phyloP scores from a whole-genome alignment of 306 rosid species.

The Arachis stenosperma region DNA sequence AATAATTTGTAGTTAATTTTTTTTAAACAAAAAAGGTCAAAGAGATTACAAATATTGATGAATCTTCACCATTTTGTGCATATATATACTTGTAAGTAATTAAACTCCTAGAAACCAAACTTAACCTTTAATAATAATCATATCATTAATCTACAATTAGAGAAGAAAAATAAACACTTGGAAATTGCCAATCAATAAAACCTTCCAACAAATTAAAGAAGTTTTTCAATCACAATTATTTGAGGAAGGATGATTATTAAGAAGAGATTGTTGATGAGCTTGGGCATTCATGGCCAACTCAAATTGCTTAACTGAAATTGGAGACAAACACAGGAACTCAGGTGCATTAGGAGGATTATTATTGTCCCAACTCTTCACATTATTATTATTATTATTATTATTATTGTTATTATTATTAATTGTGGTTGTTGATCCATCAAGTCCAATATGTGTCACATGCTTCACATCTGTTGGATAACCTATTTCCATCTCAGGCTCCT shows the following conservation, averaged over 20 bases:
- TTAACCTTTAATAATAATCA: constrained; percentile 16
- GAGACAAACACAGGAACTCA: constrained; percentile 64
- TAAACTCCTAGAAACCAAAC: constrained; percentile 41
- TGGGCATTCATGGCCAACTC: constrained; percentile 84
- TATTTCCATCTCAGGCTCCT: constrained; percentile 75
- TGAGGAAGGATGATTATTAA: constrained; percentile 41
- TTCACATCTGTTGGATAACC: constrained; percentile 93
- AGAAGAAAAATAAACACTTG: constrained; percentile 23
- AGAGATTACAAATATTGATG: constrained; percentile 36
- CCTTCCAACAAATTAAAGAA: not conserved
- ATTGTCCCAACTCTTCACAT: constrained; percentile 59
- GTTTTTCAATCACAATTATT: constrained; percentile 36
- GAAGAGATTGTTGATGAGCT: constrained; percentile 46
- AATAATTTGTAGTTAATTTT: too few relatives aligned
- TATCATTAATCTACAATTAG: constrained; percentile 46
- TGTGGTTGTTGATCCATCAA: constrained; percentile 82
- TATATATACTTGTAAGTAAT: constrained; percentile 4
- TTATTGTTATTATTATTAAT: constrained; percentile 53
- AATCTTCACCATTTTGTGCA: constrained; percentile 27
- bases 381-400: not conserved
- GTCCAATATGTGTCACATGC: constrained; percentile 91
- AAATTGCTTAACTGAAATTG: constrained; percentile 82
- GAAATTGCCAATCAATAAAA: constrained; percentile 1
- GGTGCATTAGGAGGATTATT: constrained; percentile 42
- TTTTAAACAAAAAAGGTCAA: not conserved